phyloP scores from a whole-genome alignment of 2,329 filamentous ascomycete species.

The Aspergillus fischeri region DNA sequence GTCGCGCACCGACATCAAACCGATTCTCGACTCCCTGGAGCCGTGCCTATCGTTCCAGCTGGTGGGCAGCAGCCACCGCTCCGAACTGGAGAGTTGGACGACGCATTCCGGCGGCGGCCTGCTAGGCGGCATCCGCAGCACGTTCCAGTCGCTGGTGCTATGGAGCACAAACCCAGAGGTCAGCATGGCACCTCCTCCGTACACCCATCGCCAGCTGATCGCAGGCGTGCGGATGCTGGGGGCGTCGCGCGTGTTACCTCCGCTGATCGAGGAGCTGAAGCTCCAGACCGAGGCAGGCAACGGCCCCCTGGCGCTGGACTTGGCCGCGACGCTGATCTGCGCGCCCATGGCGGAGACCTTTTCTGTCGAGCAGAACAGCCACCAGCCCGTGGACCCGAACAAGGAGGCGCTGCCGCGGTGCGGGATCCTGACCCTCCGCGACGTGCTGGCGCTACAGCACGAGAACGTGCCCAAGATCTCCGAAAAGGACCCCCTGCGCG shows the following conservation, averaged over 20 bases:
- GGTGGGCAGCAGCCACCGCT: conserved; percentile 41
- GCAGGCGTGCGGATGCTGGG: conserved; percentile 40
- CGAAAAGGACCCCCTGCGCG: conserved; percentile 42
- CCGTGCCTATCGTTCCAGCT: conserved; percentile 49
- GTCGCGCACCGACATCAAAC: conserved; percentile 49
- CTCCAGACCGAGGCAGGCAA: conserved; percentile 37
- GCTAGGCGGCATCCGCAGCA: conserved; percentile 45
- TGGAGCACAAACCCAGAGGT: conserved; percentile 52
- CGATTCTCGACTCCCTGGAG: conserved; percentile 50
- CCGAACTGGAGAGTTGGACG: conserved; percentile 52
- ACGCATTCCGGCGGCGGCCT: conserved; percentile 44
- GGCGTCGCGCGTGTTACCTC: conserved; percentile 32
- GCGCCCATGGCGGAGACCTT: conserved; percentile 39
- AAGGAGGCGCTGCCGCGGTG: conserved; percentile 32
- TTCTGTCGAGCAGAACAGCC: conserved; percentile 33
- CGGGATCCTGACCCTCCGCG: conserved; percentile 38
- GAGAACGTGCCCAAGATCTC: conserved; percentile 38
- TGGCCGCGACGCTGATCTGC: conserved; percentile 42
- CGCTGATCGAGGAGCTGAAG: conserved; percentile 41
- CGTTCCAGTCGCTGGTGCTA: conserved; percentile 49
- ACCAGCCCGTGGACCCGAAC: conserved; percentile 30
- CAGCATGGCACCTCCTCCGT: conserved; percentile 51
- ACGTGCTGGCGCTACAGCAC: conserved; percentile 37
- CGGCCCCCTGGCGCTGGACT: conserved; percentile 42
- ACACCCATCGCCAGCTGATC: conserved; percentile 53